Evolutionary conservation across 2,329 filamentous ascomycete genomes (phyloP).

Genomic region (Aureobasidium sp.): DNA sequence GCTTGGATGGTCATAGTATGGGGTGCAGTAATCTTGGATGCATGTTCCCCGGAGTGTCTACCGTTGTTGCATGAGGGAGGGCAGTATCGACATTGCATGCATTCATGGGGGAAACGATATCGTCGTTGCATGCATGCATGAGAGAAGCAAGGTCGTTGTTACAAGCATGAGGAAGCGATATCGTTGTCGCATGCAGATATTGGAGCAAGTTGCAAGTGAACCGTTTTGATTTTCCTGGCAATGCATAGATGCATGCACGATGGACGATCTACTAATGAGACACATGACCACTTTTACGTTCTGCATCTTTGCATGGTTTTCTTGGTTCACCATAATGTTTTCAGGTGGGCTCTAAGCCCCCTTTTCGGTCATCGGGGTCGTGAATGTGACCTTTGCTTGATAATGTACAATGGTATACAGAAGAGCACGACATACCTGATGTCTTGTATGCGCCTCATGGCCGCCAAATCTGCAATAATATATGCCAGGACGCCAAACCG

Average conservation of each 20-base stretch:
- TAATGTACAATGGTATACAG: not conserved
- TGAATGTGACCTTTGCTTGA: not conserved
- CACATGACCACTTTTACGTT: not conserved
- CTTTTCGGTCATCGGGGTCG: not conserved
- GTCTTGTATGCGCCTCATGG: not conserved
- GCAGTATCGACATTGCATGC: not conserved
- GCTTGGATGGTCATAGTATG: not conserved
- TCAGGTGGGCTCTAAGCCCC: not conserved
- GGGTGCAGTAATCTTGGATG: not conserved
- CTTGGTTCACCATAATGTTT: not conserved
- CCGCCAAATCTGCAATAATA: not conserved
- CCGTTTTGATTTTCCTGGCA: not conserved
- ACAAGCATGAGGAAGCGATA: not conserved
- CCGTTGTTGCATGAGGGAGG: not conserved
- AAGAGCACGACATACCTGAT: not conserved
- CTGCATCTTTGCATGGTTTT: not conserved
- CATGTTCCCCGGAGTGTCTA: not conserved
- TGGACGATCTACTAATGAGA: not conserved
- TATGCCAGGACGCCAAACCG: not conserved
- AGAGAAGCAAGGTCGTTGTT: not conserved
- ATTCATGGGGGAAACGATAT: not conserved
- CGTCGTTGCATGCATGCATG: not conserved
- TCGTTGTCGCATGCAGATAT: not conserved
- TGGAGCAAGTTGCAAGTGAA: not conserved
- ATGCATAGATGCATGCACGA: not conserved